phyloP scores from a whole-genome alignment of 352 stramenopile genomes.

The Phytophthora meadii region DNA sequence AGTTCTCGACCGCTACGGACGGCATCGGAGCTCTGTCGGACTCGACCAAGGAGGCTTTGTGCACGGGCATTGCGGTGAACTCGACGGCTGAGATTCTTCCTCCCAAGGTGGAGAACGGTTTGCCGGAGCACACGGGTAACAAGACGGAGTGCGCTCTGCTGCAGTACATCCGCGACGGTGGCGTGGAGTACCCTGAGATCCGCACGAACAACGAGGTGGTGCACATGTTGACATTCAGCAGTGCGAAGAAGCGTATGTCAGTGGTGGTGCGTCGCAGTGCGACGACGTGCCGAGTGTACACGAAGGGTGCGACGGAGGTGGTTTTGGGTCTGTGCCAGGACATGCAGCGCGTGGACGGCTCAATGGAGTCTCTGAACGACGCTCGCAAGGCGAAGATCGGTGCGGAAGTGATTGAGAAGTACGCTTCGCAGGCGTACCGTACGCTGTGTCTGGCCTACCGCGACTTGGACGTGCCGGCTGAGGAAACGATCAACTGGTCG shows the following conservation, averaged over 20 bases:
- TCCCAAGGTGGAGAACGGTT: conserved; percentile 52
- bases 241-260: conserved; percentile 77
- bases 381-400: conserved; percentile 47
- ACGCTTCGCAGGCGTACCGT: conserved; percentile 72
- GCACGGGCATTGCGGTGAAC: conserved; percentile 58
- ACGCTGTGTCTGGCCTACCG: conserved; percentile 86
- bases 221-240: conserved; percentile 76
- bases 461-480: conserved; percentile 55
- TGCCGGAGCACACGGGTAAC: conserved; percentile 70
- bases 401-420: conserved; percentile 74
- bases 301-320: conserved; percentile 67
- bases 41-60: conserved; percentile 48
- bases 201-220: conserved; percentile 45
- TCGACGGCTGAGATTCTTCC: conserved; percentile 68
- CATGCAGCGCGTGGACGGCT: conserved; percentile 54
- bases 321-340: conserved; percentile 59
- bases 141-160: conserved; percentile 74
- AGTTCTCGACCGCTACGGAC: conserved; percentile 48
- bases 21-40: conserved; percentile 36
- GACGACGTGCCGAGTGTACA: conserved; percentile 62
- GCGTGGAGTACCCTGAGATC: conserved; percentile 54
- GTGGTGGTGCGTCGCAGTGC: conserved; percentile 56
- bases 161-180: conserved; percentile 59
- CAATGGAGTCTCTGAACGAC: conserved; percentile 35
- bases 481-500: conserved; percentile 38